A percentile compares a stretch with the other conserved stretches of the same genome.
Conservation (phyloP, 23 red algal genomes). For the Gracilaria gracilis region DNA sequence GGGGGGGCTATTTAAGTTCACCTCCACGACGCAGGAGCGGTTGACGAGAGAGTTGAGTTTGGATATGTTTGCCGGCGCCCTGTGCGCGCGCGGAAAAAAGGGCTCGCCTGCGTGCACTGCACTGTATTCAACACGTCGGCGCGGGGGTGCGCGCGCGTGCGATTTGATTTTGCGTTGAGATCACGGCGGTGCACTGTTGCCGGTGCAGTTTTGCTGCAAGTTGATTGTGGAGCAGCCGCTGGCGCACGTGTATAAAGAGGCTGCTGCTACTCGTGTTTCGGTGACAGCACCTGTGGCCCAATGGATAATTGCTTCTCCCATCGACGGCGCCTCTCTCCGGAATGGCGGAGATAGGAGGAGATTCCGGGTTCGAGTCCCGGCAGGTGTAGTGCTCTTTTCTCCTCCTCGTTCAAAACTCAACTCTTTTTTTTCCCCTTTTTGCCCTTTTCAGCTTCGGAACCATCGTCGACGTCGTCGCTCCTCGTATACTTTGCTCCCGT, state of each 20-base stretch:
- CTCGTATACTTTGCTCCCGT: too few relatives aligned
- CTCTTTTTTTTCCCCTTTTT: too few relatives aligned
- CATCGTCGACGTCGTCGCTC: too few relatives aligned
- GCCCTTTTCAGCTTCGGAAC: too few relatives aligned
- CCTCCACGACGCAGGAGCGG: too few relatives aligned
- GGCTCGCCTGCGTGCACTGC: background rate
- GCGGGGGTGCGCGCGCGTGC: background rate
- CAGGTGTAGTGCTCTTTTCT: conserved; percentile 24
- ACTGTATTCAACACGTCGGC: conserved; percentile 1
- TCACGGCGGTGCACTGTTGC: background rate
- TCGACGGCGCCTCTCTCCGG: conserved; percentile 61
- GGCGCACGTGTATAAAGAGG: background rate
- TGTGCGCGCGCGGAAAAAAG: background rate
- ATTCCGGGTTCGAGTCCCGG: conserved; percentile 68
- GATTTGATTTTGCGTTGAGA: conserved; percentile 11
- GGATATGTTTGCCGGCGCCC: background rate
- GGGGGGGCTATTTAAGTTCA: too few relatives aligned
- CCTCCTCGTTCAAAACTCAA: background rate
- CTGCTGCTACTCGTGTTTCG: background rate
- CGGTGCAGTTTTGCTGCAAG: background rate
- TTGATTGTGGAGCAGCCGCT: background rate
- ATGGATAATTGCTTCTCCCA: conserved; percentile 62
- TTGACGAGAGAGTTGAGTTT: too few relatives aligned
- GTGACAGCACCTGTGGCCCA: conserved; percentile 52
- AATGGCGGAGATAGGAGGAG: conserved; percentile 50